Conservation (phyloP, 1,284 basidiomycete genomes). For the Ustanciosporium gigantosporum region DNA sequence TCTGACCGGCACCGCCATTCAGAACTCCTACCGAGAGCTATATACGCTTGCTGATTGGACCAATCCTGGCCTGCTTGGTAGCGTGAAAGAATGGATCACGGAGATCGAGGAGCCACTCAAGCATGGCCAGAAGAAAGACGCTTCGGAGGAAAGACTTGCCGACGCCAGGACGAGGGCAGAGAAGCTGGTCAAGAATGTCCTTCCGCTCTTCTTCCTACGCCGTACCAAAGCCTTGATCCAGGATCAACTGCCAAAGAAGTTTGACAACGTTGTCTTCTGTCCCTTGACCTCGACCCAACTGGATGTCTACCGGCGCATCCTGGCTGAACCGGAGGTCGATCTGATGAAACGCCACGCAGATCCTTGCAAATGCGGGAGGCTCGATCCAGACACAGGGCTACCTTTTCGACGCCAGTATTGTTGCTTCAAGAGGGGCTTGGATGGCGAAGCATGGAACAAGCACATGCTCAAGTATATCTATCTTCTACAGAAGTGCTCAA, state of each 20-base stretch:
- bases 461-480: constrained; percentile 71
- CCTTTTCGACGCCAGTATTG: constrained; percentile 51
- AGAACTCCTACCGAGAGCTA: constrained; percentile 80
- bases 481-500: constrained; percentile 79
- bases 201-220: constrained; percentile 77
- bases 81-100: constrained; percentile 22
- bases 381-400: constrained; percentile 29
- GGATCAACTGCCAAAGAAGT: constrained; percentile 78
- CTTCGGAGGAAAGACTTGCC: constrained; percentile 69
- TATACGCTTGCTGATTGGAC: constrained; percentile 66
- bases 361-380: constrained; percentile 72
- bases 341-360: constrained; percentile 72
- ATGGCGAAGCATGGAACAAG: constrained; percentile 64
- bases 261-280: constrained; percentile 85
- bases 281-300: constrained; percentile 74
- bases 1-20: constrained; percentile 78
- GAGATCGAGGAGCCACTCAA: constrained; percentile 64
- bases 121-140: constrained; percentile 68
- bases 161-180: constrained; percentile 62
- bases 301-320: constrained; percentile 71
- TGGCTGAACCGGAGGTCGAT: constrained; percentile 69
- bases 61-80: constrained; percentile 29
- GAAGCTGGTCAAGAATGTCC: constrained; percentile 68
- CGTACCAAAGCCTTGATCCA: constrained; percentile 80
- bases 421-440: constrained; percentile 67